A percentile compares a stretch with the other conserved stretches of the same genome.
Conservation (phyloP, 1,284 basidiomycete genomes). For the Neolentinus lepideus region DNA sequence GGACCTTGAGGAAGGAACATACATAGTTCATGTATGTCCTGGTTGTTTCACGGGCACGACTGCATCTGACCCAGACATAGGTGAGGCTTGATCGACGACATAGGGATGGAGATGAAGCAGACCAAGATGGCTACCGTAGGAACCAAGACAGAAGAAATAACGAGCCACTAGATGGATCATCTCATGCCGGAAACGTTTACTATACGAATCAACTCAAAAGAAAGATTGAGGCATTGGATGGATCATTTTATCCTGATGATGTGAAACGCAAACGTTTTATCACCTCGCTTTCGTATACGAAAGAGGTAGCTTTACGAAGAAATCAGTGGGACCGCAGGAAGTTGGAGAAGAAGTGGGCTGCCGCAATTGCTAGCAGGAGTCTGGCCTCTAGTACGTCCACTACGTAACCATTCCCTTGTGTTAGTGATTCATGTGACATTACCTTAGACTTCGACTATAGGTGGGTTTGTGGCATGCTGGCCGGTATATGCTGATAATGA, state of each 20-base stretch:
- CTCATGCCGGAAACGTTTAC: too few relatives aligned
- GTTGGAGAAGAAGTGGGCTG: not conserved
- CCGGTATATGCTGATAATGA: not conserved
- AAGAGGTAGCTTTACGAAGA: not conserved
- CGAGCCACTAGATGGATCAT: too few relatives aligned
- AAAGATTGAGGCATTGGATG: not conserved
- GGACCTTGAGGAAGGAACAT: conserved; percentile 37
- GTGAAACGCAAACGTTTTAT: not conserved
- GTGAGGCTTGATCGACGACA: not conserved
- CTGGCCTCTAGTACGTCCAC: not conserved
- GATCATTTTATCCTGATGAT: not conserved
- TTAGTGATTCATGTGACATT: not conserved
- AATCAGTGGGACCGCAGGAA: not conserved
- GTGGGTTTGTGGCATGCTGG: not conserved
- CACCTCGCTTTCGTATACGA: not conserved
- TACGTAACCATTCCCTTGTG: not conserved
- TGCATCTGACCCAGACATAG: not conserved
- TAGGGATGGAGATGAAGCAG: not conserved
- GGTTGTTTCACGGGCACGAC: not conserved
- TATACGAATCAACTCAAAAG: too few relatives aligned
- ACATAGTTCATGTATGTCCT: conserved; percentile 41
- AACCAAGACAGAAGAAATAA: not conserved
- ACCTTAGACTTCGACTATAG: not conserved
- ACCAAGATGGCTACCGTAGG: not conserved
- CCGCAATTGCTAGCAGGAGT: not conserved